Evolutionary conservation across 306 rosid genomes (phyloP).

Genomic region (Sechiopsis laciniata): DNA sequence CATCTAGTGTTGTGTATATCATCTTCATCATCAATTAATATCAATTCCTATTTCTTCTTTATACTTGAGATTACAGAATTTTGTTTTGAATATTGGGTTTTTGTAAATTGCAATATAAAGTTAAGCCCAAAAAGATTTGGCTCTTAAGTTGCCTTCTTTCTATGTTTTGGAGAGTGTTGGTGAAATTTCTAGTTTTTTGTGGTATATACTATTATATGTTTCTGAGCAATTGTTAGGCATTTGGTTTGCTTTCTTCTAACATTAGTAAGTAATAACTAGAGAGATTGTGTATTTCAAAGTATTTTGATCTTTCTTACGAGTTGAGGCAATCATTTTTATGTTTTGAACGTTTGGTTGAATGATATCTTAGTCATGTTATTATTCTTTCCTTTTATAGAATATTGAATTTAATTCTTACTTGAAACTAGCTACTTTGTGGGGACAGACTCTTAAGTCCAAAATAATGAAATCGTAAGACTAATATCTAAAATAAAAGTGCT

Average conservation of each 20-base stretch:
- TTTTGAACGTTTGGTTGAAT: neutral
- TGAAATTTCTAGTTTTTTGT: neutral
- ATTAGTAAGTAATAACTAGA: no score
- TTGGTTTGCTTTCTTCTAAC: no score
- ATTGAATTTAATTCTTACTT: conserved; percentile 35
- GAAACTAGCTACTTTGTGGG: conserved; percentile 48
- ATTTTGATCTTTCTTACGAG: no score
- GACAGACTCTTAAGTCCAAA: conserved; percentile 41
- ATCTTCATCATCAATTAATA: conserved; percentile 23
- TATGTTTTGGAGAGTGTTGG: neutral
- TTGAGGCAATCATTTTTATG: no score
- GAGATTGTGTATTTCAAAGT: no score
- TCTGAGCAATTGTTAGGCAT: no score
- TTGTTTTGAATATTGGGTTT: neutral
- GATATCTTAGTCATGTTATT: no score
- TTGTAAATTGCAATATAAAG: neutral
- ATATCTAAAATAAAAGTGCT: neutral
- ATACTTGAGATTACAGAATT: neutral
- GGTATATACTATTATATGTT: neutral
- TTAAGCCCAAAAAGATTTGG: neutral
- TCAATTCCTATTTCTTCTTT: neutral
- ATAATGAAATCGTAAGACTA: conserved; percentile 12
- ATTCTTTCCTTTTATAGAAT: no score
- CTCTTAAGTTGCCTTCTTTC: neutral
- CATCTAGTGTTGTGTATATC: conserved; percentile 54